phyloP scores from a whole-genome alignment of 768 basidiomycete species.

The Suillus plorans region DNA sequence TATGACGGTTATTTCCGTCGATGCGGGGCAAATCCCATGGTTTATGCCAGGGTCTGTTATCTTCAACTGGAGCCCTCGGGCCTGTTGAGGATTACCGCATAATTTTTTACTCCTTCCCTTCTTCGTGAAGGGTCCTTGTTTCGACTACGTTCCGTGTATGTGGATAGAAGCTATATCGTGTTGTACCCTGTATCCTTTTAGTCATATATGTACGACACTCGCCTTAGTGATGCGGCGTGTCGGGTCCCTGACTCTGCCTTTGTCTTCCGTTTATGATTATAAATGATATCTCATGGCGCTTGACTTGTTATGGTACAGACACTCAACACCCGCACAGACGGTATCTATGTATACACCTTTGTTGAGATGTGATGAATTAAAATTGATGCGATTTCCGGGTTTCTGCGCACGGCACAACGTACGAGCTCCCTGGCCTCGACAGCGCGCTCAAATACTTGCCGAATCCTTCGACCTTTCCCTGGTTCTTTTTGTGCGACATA shows the following conservation, averaged over 20 bases:
- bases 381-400: too few species aligned
- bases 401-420: too few species aligned
- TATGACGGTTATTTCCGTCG: background rate
- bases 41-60: background rate
- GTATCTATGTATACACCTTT: background rate
- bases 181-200: background rate
- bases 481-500: too few species aligned
- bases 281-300: background rate
- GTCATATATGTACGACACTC: background rate
- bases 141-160: background rate
- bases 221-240: background rate
- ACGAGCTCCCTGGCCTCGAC: too few species aligned
- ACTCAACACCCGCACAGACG: background rate
- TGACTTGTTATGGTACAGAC: background rate
- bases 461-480: too few species aligned
- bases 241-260: background rate
- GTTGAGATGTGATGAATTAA: too few species aligned
- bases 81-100: conserved; percentile 19
- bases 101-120: conserved; percentile 36
- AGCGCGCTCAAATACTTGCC: too few species aligned
- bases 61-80: conserved; percentile 2
- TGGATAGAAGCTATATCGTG: too few species aligned
- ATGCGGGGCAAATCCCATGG: background rate
- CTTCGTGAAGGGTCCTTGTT: conserved; percentile 30
- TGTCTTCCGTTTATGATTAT: background rate